Evolutionary conservation across 2,329 filamentous ascomycete species (phyloP), one percentile per base, ranked within the genome.

Genomic region (Cordyceps sp.): DNA sequence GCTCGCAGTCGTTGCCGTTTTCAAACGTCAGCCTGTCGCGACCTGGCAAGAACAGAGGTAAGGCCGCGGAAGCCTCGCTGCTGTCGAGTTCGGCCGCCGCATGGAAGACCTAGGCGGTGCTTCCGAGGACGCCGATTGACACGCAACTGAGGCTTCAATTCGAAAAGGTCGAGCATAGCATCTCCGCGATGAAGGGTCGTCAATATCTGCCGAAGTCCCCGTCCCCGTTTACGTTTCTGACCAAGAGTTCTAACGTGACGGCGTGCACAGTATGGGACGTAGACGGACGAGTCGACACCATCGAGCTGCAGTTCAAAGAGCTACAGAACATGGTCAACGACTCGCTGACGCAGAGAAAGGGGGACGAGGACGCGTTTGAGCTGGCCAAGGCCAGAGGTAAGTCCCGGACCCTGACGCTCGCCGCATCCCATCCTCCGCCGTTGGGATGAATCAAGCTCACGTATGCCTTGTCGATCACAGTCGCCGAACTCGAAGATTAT

Each of bases 341-440:
- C 21, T 75, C 79, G 16, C 66, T 78, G 10, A 68, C 66, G 26
- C 75, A 83, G 33, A 75, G 72, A 43, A 76, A 69, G 35, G 68
- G 64, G 5, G 62, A 84, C 37, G 83, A 88, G 43, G 78, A 90
- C 39, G 70, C 76, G 1, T 64, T 92, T 29, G 72, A 78, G 13
- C 44, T 81, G 9, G 78, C 81, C 41, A 92, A 88, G 48, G 67
- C 64, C 32, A 71, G 76, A 66, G 73, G 83, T 90, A 62, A 42
- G 71, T 27, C 14, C 6, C 15, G n/a, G n/a, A n/a, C n/a, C n/a
- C n/a, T n/a, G n/a, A n/a, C n/a, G n/a, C n/a, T n/a, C n/a, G n/a
- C n/a, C n/a, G n/a, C n/a, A n/a, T n/a, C n/a, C n/a, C n/a, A n/a
- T n/a, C n/a, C n/a, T n/a, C n/a, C n/a, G n/a, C n/a, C n/a, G n/a